Percentiles rank a stretch among this genome's conserved stretches.
Conservation (phyloP, 2,329 filamentous ascomycete genomes). For the Diaporthe ilicicola region DNA sequence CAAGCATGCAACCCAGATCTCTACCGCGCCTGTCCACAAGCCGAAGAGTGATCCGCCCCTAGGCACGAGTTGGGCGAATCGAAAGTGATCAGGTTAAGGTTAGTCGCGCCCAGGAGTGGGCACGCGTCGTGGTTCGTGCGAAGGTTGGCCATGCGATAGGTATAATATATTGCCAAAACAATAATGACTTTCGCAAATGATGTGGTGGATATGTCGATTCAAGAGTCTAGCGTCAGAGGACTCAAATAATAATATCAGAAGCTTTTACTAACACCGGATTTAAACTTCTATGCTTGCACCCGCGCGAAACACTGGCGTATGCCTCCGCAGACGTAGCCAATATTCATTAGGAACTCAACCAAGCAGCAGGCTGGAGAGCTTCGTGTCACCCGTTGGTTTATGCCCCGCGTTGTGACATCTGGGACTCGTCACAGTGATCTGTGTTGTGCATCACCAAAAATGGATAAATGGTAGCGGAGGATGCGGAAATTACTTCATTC, state of each 20-base stretch:
- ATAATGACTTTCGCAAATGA: neutral
- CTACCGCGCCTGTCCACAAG: neutral
- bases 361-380: neutral
- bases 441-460: constrained; percentile 1
- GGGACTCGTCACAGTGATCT: neutral
- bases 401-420: constrained; percentile 1
- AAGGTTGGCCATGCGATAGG: constrained; percentile 4
- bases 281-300: neutral
- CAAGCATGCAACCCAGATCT: constrained; percentile 3
- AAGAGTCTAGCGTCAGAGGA: neutral
- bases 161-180: constrained; percentile 11
- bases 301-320: neutral
- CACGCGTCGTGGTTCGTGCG: constrained; percentile 14
- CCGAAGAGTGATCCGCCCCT: neutral
- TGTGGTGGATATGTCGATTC: neutral
- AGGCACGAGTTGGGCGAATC: constrained; percentile 2
- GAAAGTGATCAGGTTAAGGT: neutral
- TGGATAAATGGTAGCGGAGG: neutral
- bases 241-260: neutral
- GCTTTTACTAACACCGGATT: neutral
- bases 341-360: neutral
- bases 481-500: constrained; percentile 17
- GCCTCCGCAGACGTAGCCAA: neutral
- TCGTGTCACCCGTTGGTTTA: neutral
- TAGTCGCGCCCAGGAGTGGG: neutral